These are phyloP conservation scores for Gentiana straminea DNA, from an alignment of 257 asterid genomes.

Conservation along the genomic window DNA sequence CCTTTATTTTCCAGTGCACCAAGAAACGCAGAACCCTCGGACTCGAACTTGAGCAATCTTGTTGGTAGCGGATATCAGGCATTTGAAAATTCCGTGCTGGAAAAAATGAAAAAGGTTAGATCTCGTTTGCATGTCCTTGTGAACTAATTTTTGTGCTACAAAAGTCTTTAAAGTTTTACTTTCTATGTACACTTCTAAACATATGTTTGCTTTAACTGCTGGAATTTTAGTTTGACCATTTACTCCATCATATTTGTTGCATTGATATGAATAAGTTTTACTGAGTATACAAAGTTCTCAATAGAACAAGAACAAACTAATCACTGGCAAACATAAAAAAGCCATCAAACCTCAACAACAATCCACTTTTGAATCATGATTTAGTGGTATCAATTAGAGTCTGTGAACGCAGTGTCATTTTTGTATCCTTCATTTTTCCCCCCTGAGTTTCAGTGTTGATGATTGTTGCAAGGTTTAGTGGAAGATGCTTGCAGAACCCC, in stretches of 20 bases:
- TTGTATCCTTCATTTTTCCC: too few relatives aligned
- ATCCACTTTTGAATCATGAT: not conserved
- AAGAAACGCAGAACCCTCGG: slow-evolving; percentile 30
- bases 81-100: slow-evolving; percentile 66
- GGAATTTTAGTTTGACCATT: not conserved
- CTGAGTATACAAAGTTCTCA: too few relatives aligned
- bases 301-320: not conserved
- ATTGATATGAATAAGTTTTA: too few relatives aligned
- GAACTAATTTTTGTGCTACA: too few relatives aligned
- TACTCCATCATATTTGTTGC: not conserved
- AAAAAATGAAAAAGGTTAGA: slow-evolving; percentile 62
- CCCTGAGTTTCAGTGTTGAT: too few relatives aligned
- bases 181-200: not conserved
- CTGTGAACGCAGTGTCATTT: too few relatives aligned
- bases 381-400: too few relatives aligned
- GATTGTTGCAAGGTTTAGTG: too few relatives aligned
- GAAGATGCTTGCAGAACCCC: too few relatives aligned
- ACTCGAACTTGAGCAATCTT: slow-evolving; percentile 33
- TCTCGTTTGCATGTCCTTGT: not conserved
- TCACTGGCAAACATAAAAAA: too few relatives aligned
- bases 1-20: slow-evolving; percentile 27
- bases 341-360: too few relatives aligned
- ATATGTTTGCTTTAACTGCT: not conserved
- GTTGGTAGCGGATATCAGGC: slow-evolving; percentile 66
- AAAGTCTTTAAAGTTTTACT: not conserved